Base-by-base conservation (phyloP, 257 asterid genomes). In the Salvia hispanica region DNA sequence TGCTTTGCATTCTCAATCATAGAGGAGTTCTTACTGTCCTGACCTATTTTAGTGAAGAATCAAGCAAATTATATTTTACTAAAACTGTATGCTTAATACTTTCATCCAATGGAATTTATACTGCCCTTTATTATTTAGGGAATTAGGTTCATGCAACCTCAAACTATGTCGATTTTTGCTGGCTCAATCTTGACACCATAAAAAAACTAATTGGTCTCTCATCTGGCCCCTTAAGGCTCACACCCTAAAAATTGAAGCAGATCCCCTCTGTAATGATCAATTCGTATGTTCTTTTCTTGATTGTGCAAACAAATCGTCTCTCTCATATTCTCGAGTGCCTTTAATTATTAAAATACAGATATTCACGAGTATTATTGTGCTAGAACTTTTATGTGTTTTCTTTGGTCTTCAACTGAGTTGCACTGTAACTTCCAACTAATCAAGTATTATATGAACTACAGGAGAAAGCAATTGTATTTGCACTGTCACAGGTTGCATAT, bases 391-490 rank as follows among this genome's bases (percentile, higher is more conserved):
- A 40, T 8, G 12, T 40, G 11, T 40, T 74, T 36, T 66, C 36
- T 10, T 9, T 50, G 52, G 66, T 58, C n/a, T 39, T 39, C 59
- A 45, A 42, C 47, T 67, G 68, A 13, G 47, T 9, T 54, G 66
- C 39, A 46, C 61, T 64, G 57, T 28, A 44, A 43, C 62, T 78
- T 63, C 43, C 58, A 40, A 66, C 59, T n/a, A 57, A 72, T 62
- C 58, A 44, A 70, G 46, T 64, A 36, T 70, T 45, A 37, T 71
- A 36, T 66, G 79, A 67, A 57, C 74, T 80, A 80, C 86, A 91
- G 99, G 99, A 89, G 86, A 94, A 82, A 82, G 79, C 90, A 71
- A 81, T 86, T 73, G 77, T 83, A 64, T 94, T 94, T 83, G 81
- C 88, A 72, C 75, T 91, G 77, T 87, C 99, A 14, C 99, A 94